Conservation (phyloP, 1,284 basidiomycete genomes). For the Sphagnurus paluster region DNA sequence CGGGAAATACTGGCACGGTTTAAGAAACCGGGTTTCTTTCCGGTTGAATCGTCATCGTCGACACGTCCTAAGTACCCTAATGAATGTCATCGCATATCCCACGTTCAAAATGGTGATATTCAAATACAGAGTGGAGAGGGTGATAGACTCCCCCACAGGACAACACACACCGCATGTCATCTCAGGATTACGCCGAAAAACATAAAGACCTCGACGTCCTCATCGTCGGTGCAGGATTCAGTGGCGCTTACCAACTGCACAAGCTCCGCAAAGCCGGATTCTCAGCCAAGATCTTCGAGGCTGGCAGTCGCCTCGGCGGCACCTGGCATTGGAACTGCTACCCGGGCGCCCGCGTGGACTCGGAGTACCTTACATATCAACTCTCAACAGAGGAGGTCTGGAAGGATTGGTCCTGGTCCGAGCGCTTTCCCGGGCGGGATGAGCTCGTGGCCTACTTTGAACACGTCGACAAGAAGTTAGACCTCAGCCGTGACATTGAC, state of each 20-base stretch:
- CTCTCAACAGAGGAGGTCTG: constrained; percentile 25
- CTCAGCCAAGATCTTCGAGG: constrained; percentile 25
- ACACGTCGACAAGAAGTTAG: constrained; percentile 25
- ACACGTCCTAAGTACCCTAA: too few relatives aligned
- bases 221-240: constrained; percentile 26
- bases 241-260: constrained; percentile 23
- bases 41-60: too few relatives aligned
- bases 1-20: too few relatives aligned
- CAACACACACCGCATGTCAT: too few relatives aligned
- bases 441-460: constrained; percentile 26
- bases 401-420: constrained; percentile 26
- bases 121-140: too few relatives aligned
- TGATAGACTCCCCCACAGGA: too few relatives aligned
- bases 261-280: constrained; percentile 23
- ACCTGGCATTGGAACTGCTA: constrained; percentile 30
- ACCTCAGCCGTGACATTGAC: constrained; percentile 23
- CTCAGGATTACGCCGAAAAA: too few relatives aligned
- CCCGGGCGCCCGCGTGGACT: constrained; percentile 26
- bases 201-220: constrained; percentile 24
- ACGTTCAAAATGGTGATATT: too few relatives aligned
- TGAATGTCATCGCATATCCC: too few relatives aligned
- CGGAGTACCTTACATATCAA: constrained; percentile 25
- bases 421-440: constrained; percentile 22
- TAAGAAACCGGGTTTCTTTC: too few relatives aligned
- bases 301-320: constrained; percentile 23